Conservation (phyloP, 768 basidiomycete species). For the Collybia sordida region DNA sequence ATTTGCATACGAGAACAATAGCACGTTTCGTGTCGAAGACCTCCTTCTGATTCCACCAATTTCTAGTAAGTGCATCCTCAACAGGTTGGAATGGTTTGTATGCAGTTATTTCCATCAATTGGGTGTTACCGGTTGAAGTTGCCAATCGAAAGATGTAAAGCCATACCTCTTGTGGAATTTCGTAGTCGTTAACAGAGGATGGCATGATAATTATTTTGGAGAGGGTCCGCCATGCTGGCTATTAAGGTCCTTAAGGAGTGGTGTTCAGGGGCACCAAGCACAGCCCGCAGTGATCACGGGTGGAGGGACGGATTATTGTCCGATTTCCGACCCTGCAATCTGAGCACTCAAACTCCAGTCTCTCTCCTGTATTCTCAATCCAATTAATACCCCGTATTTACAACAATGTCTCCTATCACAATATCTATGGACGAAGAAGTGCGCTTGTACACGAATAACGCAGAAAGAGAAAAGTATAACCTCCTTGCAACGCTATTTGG, state of each 20-base stretch:
- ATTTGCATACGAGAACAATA: not conserved
- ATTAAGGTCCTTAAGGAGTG: too few species aligned
- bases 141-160: not conserved
- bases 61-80: not conserved
- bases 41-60: not conserved
- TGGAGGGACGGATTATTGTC: too few species aligned
- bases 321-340: too few species aligned
- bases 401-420: conserved; percentile 9
- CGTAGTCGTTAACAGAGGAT: not conserved
- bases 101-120: not conserved
- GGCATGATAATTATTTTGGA: too few species aligned
- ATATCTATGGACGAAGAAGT: conserved; percentile 87
- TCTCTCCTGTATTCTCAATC: too few species aligned
- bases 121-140: not conserved
- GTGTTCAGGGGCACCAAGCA: too few species aligned
- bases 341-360: not conserved
- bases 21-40: not conserved
- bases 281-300: too few species aligned
- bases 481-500: conserved; percentile 89
- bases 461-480: conserved; percentile 87
- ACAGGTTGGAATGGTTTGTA: not conserved
- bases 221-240: too few species aligned
- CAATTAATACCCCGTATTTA: too few species aligned
- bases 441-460: conserved; percentile 81
- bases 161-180: not conserved